Evolutionary conservation across 331 rosid species (phyloP).

Genomic region (Acacia pycnantha): DNA sequence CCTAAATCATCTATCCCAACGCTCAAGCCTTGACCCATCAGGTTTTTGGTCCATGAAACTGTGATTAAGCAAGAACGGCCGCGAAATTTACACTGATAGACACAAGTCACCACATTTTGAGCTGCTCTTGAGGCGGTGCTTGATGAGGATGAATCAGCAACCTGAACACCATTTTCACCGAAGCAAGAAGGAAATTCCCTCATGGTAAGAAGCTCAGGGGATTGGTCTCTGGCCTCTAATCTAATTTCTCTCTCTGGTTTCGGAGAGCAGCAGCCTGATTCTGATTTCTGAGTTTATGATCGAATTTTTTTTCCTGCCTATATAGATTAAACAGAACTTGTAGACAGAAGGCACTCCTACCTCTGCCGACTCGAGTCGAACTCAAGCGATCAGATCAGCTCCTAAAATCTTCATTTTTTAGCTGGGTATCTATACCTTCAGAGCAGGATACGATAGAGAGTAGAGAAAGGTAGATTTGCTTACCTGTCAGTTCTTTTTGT

Average conservation of each 20-base stretch:
- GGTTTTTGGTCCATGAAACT: conserved; percentile 72
- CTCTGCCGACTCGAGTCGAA: conserved; percentile 23
- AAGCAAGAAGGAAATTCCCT: conserved; percentile 89
- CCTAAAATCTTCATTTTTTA: conserved; percentile 29
- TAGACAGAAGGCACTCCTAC: conserved; percentile 27
- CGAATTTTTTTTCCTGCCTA: not conserved
- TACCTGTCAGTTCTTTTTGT: conserved; percentile 13
- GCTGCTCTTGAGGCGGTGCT: conserved; percentile 47
- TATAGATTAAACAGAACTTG: not conserved
- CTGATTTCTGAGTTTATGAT: not conserved
- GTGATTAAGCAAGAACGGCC: conserved; percentile 59
- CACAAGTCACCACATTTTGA: conserved; percentile 71
- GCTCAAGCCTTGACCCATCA: conserved; percentile 81
- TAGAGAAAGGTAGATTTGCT: conserved; percentile 25
- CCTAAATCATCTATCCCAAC: conserved; percentile 59
- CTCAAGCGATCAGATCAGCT: conserved; percentile 25
- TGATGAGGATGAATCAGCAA: conserved; percentile 64
- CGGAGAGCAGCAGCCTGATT: conserved; percentile 7
- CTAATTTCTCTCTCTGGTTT: not conserved
- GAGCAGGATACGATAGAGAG: not conserved
- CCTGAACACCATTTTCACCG: conserved; percentile 87
- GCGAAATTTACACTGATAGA: conserved; percentile 58
- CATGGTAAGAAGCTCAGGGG: conserved; percentile 38
- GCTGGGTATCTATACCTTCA: conserved; percentile 24
- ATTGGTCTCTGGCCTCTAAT: not conserved